Conservation (phyloP, 2,329 filamentous ascomycete species). For the Plenodomus lindquistii region DNA sequence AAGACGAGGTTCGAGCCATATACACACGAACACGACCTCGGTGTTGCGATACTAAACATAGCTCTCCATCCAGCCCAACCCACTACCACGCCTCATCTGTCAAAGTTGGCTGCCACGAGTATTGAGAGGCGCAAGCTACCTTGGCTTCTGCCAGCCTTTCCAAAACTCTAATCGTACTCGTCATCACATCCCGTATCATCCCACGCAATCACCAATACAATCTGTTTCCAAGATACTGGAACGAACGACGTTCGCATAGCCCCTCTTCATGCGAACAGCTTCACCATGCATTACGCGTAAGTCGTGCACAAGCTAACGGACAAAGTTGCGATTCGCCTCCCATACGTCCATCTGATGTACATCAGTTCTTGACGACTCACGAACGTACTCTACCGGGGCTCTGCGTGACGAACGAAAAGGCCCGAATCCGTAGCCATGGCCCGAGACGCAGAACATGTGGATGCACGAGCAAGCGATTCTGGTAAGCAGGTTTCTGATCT, state of each 20-base stretch:
- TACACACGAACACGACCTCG: too few species aligned
- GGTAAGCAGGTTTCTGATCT: too few species aligned
- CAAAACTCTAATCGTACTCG: not conserved
- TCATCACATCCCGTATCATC: too few species aligned
- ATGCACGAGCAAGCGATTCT: not conserved
- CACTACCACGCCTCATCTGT: not conserved
- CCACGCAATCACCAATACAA: too few species aligned
- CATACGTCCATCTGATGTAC: not conserved
- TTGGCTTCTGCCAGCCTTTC: not conserved
- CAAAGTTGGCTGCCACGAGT: not conserved
- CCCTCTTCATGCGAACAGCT: too few species aligned
- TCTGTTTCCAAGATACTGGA: not conserved
- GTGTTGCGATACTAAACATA: not conserved
- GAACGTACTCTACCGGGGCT: not conserved
- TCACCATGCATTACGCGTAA: too few species aligned
- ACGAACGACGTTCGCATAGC: not conserved
- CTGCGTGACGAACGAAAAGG: not conserved
- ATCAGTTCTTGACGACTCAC: not conserved
- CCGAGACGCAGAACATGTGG: not conserved
- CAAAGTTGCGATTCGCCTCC: not conserved
- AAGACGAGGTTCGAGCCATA: not conserved
- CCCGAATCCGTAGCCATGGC: not conserved
- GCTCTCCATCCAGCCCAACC: not conserved
- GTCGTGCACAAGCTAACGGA: too few species aligned
- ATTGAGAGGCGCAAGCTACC: not conserved